A percentile compares a stretch with the other conserved stretches of the same genome.
Evolutionary conservation across 495 filamentous ascomycete species (phyloP).

Genomic region (Ascodesmis nigricans): DNA sequence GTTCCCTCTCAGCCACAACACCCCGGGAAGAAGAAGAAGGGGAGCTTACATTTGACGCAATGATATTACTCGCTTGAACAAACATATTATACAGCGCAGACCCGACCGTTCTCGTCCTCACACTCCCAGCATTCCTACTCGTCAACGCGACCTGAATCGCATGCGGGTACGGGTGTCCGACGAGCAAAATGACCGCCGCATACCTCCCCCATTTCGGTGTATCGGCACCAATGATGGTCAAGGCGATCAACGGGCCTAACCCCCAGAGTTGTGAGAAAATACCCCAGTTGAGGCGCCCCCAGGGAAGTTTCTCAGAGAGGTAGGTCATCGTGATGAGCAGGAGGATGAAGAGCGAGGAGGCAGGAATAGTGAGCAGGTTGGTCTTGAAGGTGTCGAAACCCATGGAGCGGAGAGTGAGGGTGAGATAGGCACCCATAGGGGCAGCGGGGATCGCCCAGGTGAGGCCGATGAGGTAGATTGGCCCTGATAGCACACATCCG

Average conservation of each 20-base stretch:
- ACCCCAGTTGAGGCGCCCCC: constrained; percentile 31
- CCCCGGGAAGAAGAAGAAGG: neutral
- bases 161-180: constrained; percentile 33
- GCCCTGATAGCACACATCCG: too few species aligned
- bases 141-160: constrained; percentile 47
- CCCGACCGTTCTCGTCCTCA: constrained; percentile 41
- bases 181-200: constrained; percentile 33
- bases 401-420: constrained; percentile 34
- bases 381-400: constrained; percentile 46
- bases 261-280: constrained; percentile 34
- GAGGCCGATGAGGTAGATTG: constrained; percentile 40
- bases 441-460: constrained; percentile 32
- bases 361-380: constrained; percentile 40
- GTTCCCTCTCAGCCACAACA: too few species aligned
- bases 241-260: constrained; percentile 33
- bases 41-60: constrained; percentile 23
- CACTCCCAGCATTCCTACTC: constrained; percentile 42
- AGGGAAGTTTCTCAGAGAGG: constrained; percentile 35
- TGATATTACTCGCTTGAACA: constrained; percentile 30
- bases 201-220: constrained; percentile 32
- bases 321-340: constrained; percentile 32
- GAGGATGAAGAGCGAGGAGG: constrained; percentile 5
- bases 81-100: constrained; percentile 53
- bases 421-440: constrained; percentile 36
- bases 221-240: constrained; percentile 25